Conservation (phyloP, 2,329 filamentous ascomycete genomes). For the Zymoseptoria ardabiliae region DNA sequence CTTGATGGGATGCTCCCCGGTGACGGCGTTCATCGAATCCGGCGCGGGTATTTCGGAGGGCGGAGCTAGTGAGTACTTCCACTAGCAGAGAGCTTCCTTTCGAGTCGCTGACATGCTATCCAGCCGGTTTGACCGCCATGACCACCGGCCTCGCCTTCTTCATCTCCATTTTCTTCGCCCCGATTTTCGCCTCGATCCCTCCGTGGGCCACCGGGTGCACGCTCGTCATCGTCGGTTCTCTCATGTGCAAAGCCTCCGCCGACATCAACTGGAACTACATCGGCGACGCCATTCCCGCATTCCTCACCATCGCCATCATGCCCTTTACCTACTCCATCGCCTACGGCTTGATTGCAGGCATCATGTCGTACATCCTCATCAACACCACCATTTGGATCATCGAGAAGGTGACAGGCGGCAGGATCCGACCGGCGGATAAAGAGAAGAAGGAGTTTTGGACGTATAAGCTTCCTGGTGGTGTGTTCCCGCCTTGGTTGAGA, state of each 20-base stretch:
- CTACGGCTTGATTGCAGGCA: slow-evolving; percentile 75
- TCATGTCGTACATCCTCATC: slow-evolving; percentile 68
- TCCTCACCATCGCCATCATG: slow-evolving; percentile 78
- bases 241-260: slow-evolving; percentile 71
- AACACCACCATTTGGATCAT: slow-evolving; percentile 65
- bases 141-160: slow-evolving; percentile 76
- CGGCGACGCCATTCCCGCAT: slow-evolving; percentile 76
- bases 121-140: slow-evolving; percentile 69
- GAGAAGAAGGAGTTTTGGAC: slow-evolving; percentile 74
- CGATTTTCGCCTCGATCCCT: slow-evolving; percentile 83
- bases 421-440: slow-evolving; percentile 67
- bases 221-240: slow-evolving; percentile 77
- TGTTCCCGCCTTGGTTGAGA: slow-evolving; percentile 67
- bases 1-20: slow-evolving; percentile 68
- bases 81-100: too few species aligned
- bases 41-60: slow-evolving; percentile 85
- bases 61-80: slow-evolving; percentile 43
- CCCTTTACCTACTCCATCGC: slow-evolving; percentile 86
- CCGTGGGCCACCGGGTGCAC: slow-evolving; percentile 85
- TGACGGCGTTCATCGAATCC: slow-evolving; percentile 84
- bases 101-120: slow-evolving; percentile 33
- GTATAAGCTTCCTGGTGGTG: slow-evolving; percentile 65
- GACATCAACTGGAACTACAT: slow-evolving; percentile 88
- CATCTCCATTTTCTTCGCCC: slow-evolving; percentile 80
- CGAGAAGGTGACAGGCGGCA: slow-evolving; percentile 58